Conservation (phyloP, 345 rosid species). For the Erodium maritimum region DNA sequence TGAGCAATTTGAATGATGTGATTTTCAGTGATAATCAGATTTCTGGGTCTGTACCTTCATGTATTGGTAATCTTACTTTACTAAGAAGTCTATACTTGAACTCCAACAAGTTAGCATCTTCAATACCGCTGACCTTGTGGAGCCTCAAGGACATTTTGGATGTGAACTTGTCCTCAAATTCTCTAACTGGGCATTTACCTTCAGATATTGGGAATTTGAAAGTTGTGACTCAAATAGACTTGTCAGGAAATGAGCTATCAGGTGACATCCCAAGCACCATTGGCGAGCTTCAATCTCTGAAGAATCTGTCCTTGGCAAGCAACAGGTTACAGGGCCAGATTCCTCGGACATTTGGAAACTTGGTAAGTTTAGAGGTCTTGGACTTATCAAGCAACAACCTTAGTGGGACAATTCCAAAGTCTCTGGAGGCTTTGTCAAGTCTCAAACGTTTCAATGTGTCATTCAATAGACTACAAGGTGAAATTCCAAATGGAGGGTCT, state of each 20-base stretch:
- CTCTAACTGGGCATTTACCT: not conserved
- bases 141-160: not conserved
- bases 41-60: not conserved
- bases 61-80: constrained; percentile 2
- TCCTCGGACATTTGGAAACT: not conserved
- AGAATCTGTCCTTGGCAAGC: not conserved
- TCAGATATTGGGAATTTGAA: not conserved
- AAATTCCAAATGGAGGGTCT: not conserved
- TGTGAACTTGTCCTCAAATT: constrained; percentile 3
- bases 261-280: constrained; percentile 7
- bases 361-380: constrained; percentile 1
- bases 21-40: not conserved
- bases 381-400: constrained; percentile 1
- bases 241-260: not conserved
- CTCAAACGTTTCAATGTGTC: constrained; percentile 1
- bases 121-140: not conserved
- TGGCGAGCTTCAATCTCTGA: constrained; percentile 1
- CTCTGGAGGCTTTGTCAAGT: not conserved
- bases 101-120: not conserved
- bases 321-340: not conserved
- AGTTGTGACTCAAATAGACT: not conserved
- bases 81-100: not conserved
- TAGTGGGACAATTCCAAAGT: not conserved
- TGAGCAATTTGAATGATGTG: not conserved
- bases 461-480: not conserved